These are phyloP conservation scores for Solanum gracilifrons DNA, from an alignment of 257 asterid genomes.

Conservation along the genomic window DNA sequence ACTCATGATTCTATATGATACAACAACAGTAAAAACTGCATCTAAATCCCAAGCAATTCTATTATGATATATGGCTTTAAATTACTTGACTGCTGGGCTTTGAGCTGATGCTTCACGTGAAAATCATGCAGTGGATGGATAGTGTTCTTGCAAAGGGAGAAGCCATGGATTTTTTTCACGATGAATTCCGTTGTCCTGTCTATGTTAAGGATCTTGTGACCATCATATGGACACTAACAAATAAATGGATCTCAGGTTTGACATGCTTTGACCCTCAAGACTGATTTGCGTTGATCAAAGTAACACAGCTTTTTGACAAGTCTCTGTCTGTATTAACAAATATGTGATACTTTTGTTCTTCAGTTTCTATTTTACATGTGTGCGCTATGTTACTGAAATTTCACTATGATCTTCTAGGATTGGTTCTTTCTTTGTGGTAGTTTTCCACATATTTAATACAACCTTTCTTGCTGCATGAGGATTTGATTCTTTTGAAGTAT, in stretches of 20 bases:
- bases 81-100: background rate
- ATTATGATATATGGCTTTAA: background rate
- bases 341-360: background rate
- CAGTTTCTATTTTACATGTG: background rate
- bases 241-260: conserved; percentile 81
- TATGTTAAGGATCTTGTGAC: conserved; percentile 76
- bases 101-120: conserved; percentile 2
- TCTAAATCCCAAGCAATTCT: background rate
- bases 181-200: conserved; percentile 91
- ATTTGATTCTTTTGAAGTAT: background rate
- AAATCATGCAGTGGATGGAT: conserved; percentile 78
- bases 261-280: background rate
- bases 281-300: background rate
- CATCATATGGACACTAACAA: conserved; percentile 26
- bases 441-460: background rate
- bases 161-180: conserved; percentile 51
- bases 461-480: background rate
- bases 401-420: background rate
- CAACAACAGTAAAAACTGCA: background rate
- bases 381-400: background rate
- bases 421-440: background rate
- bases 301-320: background rate
- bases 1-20: background rate
- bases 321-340: background rate
- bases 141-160: conserved; percentile 70